Conservation (phyloP, 2,329 filamentous ascomycete genomes). For the Aspergillus pseudonomiae region DNA sequence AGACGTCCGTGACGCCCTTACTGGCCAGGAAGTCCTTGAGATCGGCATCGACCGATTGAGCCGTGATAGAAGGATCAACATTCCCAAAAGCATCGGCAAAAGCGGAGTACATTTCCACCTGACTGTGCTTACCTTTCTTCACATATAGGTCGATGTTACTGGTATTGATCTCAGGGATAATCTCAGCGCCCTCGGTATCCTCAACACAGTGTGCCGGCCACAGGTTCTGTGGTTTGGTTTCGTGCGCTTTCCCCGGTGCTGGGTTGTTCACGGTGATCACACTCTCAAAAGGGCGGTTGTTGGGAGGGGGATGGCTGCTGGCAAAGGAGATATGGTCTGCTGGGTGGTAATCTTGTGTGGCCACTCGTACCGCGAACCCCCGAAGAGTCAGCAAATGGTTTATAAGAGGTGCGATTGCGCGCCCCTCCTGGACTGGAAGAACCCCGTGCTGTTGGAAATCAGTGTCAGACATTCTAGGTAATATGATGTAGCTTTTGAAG, state of each 20-base stretch:
- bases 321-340: slow-evolving; percentile 84
- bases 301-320: slow-evolving; percentile 67
- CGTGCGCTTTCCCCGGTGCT: slow-evolving; percentile 54
- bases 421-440: slow-evolving; percentile 77
- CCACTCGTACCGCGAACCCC: slow-evolving; percentile 70
- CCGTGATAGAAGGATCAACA: slow-evolving; percentile 35
- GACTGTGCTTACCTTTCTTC: slow-evolving; percentile 73
- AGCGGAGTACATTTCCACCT: slow-evolving; percentile 91
- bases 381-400: slow-evolving; percentile 74
- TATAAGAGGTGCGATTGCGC: slow-evolving; percentile 69
- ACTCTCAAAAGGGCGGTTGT: slow-evolving; percentile 70
- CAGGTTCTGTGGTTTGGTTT: slow-evolving; percentile 68
- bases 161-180: slow-evolving; percentile 71
- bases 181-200: slow-evolving; percentile 68
- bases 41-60: slow-evolving; percentile 54
- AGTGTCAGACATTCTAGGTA: background rate
- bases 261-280: slow-evolving; percentile 60
- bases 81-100: slow-evolving; percentile 79
- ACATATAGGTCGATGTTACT: slow-evolving; percentile 66
- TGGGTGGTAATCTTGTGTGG: slow-evolving; percentile 94
- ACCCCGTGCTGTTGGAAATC: slow-evolving; percentile 66
- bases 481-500: background rate
- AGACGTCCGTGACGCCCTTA: slow-evolving; percentile 73
- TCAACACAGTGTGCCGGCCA: slow-evolving; percentile 94
- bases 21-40: slow-evolving; percentile 62